Base-by-base conservation (phyloP, 352 stramenopile species). In the Globisporangium camurandrum region DNA sequence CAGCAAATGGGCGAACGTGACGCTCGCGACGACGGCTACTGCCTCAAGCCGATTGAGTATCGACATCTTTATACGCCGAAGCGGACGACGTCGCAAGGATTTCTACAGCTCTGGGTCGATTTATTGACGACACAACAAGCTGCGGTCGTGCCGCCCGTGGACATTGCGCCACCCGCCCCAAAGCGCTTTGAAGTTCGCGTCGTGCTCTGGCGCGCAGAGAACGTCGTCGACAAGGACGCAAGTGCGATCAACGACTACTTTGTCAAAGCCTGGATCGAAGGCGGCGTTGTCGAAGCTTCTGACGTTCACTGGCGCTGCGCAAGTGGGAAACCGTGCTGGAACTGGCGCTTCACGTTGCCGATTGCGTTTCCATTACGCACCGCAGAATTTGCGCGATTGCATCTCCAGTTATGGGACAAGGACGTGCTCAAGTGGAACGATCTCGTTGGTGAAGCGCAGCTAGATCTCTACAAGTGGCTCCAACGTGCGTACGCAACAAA, bases 401-500 rank as follows among this genome's bases (percentile, higher is more conserved):
- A 95, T 49, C 59, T 97, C 12, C 88, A 97, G 55, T 62, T 97
- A 9, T 97, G 91, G 91, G 88, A 97, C 54, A 89, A 95, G 51
- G 91, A 97, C 54, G 52, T 97, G 6, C 56, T 96, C 37, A 97
- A 97, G 57, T 96, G 79, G 76, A 95, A 95, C 49, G 88, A 97
- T 51, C 63, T 94, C 20, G 71, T 97, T 22, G 90, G 83, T 2
- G 87, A 96, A 40, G 75, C 78, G 0, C 74, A 93, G 34, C 34
- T 96, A 4, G 78, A 95, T 53, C 39, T 96, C n/a, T 89, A 89
- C 58, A 88, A 83, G 28, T 92, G 79, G 75, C 56, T 95, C 10
- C 67, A 82, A 8, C 67, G 64, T 12, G 70, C 74, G 4, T 86
- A 85, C 42, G 69, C 86, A 17, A 74, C 51, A 0, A 81, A 86